Base-by-base conservation (phyloP, 345 rosid species). In the Melaleuca quinquenervia region DNA sequence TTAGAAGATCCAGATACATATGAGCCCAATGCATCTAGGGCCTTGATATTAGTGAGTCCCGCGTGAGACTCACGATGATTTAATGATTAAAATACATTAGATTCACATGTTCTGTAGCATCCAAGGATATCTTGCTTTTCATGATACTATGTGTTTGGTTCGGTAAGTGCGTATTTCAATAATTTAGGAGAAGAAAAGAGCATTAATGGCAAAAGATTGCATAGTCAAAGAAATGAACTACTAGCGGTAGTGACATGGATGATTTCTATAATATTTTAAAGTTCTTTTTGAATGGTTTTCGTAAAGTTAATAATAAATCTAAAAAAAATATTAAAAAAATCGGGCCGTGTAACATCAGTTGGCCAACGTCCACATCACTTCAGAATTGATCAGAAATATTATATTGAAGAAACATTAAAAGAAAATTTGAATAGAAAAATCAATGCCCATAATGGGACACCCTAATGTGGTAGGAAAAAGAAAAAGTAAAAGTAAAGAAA, bases 201-300 rank as follows among this genome's bases (percentile, higher is more conserved):
- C 80, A 41, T 70, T 48, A 70, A 18, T 2, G 80, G 18, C 3
- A 0, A 41, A 9, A 13, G 26, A 48, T 70, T 70, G 24, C 26
- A 0, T 36, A 5, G 24, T 21, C 7, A 18, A 48, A 10, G 26
- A 41, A 70, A 70, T 20, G 22, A 18, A 70, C 14, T 3, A 7
- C 48, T 5, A 9, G 0, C 2, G 2, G 3, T 8, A 22, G 0
- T 5, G 1, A 29, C 2, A 0, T 0, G 0, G 5, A 7, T 7
- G 15, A 15, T 27, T 62, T 14, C 7, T 62, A 6, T 5, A 11
- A 62, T 62, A 2, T 18, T 52, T 18, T 6, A 20, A 52, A 52
- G 55, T 27, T 14, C 2, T 41, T 52, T 55, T 24, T 27, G 10
- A 3, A 6, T 27, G 27, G 22, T 52, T 18, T 6, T 41, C 4